Conservation (phyloP, 306 rosid species). For the Dalbergia oliveri region DNA sequence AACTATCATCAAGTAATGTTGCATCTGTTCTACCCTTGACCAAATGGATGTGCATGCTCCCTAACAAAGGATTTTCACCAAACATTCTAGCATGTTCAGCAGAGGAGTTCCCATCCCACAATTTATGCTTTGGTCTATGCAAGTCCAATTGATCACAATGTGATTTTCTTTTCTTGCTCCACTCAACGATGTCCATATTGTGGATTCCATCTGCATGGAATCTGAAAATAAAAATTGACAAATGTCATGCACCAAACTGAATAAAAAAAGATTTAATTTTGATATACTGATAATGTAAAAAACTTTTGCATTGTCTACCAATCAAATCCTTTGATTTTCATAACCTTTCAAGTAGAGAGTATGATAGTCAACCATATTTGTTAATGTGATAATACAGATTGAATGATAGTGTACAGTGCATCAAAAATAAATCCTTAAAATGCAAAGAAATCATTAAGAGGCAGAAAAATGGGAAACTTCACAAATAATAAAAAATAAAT, state of each 20-base stretch:
- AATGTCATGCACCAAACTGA: not conserved
- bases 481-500: not conserved
- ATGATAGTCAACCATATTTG: too few species aligned
- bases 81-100: conserved; percentile 40
- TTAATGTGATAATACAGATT: too few species aligned
- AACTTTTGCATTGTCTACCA: too few species aligned
- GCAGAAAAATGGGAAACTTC: not conserved
- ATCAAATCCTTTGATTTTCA: too few species aligned
- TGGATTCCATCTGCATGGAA: conserved; percentile 35
- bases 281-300: too few species aligned
- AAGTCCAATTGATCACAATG: conserved; percentile 60
- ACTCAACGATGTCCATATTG: conserved; percentile 10
- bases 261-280: not conserved
- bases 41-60: conserved; percentile 18
- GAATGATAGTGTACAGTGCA: too few species aligned
- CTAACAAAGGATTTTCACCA: conserved; percentile 43
- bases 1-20: conserved; percentile 19
- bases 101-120: conserved; percentile 49
- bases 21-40: conserved; percentile 36
- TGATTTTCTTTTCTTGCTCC: conserved; percentile 73
- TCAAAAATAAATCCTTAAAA: not conserved
- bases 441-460: conserved; percentile 8
- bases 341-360: too few species aligned
- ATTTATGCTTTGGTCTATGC: conserved; percentile 65
- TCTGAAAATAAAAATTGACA: conserved; percentile 44